Evolutionary conservation across 768 basidiomycete species (phyloP).

Genomic region (Leccinellum luteum): DNA sequence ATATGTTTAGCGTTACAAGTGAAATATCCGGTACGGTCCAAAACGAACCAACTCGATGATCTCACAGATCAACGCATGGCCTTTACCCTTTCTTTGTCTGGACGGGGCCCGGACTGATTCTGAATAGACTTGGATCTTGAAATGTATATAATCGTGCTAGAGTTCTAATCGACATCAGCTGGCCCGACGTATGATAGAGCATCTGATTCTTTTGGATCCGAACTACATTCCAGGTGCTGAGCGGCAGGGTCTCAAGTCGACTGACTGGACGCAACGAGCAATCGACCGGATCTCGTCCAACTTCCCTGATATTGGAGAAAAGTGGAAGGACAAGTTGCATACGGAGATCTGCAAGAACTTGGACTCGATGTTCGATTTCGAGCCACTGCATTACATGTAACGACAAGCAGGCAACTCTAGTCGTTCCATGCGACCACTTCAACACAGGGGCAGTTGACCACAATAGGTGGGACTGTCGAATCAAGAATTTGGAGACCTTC

Average conservation of each 20-base stretch:
- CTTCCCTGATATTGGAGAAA: conserved; percentile 33
- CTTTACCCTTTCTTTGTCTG: too few relatives aligned
- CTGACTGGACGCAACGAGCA: conserved; percentile 30
- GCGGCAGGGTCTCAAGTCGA: conserved; percentile 30
- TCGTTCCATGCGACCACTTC: conserved; percentile 32
- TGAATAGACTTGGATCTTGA: too few relatives aligned
- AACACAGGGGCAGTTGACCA: conserved; percentile 31
- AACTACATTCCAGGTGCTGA: conserved; percentile 29
- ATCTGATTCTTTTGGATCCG: conserved; percentile 29
- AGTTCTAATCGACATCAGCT: too few relatives aligned
- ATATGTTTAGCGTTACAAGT: too few relatives aligned
- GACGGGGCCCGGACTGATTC: too few relatives aligned
- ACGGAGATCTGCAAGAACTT: conserved; percentile 32
- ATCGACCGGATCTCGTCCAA: conserved; percentile 31
- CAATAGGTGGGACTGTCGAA: conserved; percentile 30
- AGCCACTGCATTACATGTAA: conserved; percentile 28
- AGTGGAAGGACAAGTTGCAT: conserved; percentile 30
- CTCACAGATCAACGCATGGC: too few relatives aligned
- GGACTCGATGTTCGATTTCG: conserved; percentile 33
- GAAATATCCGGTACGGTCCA: too few relatives aligned
- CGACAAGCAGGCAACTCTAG: conserved; percentile 20
- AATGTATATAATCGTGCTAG: too few relatives aligned
- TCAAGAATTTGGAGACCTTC: conserved; percentile 22
- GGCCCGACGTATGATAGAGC: too few relatives aligned
- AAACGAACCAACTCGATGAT: too few relatives aligned